These are phyloP conservation scores for Globisporangium okanoganense DNA, from an alignment of 352 stramenopile species.

Conservation along the genomic window DNA sequence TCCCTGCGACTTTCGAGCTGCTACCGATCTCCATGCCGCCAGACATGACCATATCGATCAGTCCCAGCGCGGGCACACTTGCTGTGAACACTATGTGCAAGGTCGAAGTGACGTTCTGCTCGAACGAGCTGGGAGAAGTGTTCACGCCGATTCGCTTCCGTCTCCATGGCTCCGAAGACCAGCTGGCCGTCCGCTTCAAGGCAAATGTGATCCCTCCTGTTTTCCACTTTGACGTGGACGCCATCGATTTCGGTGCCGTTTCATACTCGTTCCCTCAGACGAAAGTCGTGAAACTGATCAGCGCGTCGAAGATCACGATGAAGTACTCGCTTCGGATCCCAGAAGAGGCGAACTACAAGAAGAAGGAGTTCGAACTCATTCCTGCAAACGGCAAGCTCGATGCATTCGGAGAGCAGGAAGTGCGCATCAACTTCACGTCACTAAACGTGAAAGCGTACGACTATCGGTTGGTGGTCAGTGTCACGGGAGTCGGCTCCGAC, in stretches of 20 bases:
- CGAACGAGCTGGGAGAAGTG: constrained; percentile 83
- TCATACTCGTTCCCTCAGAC: constrained; percentile 89
- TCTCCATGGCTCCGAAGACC: constrained; percentile 85
- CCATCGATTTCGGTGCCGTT: constrained; percentile 90
- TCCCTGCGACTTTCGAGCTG: constrained; percentile 78
- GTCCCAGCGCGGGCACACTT: constrained; percentile 50
- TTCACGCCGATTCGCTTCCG: constrained; percentile 82
- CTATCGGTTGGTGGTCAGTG: constrained; percentile 89
- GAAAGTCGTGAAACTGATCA: constrained; percentile 78
- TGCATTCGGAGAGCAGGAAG: constrained; percentile 74
- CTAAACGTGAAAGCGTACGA: constrained; percentile 90
- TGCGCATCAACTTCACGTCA: constrained; percentile 87
- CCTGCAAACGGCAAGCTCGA: constrained; percentile 73
- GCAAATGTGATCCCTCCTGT: constrained; percentile 91
- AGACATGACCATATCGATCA: constrained; percentile 36
- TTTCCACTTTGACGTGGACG: constrained; percentile 90
- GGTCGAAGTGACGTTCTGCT: constrained; percentile 86
- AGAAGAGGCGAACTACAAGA: constrained; percentile 88
- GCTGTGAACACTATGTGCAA: constrained; percentile 79
- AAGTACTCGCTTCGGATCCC: constrained; percentile 88
- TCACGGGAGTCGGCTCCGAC: constrained; percentile 87
- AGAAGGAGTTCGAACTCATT: constrained; percentile 88
- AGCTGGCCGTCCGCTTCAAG: constrained; percentile 80
- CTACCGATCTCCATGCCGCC: constrained; percentile 32
- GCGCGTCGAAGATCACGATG: constrained; percentile 93